Base-by-base conservation (phyloP, 2,329 filamentous ascomycete genomes). In the Anthostomella pinea region DNA sequence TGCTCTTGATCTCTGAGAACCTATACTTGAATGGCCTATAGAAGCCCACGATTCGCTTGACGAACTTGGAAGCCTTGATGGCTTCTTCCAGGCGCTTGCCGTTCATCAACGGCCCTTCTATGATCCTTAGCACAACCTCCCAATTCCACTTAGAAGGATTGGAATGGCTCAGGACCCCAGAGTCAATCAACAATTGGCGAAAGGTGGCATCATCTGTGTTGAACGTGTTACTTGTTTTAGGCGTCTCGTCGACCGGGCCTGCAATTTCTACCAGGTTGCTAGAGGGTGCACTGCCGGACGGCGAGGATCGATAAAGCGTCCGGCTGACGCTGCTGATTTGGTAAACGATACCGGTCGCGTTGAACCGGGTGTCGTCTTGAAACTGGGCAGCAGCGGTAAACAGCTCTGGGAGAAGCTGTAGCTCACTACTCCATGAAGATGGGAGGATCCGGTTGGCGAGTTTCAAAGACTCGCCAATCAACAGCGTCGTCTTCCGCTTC, bases 91-190 rank as follows among this genome's bases (percentile, higher is more conserved):
- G 73, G 8, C 93, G 78, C 62, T 95, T 96, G 1, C 90, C 84
- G 48, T 89, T 95, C 16, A 89, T 84, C 15, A 98, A 66, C 1
- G 94, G 93, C 0, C 93, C 94, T 58, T 97, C 91, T 22, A 98
- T 90, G 34, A 97, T 81, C 52, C 83, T 85, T 40, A 90, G 76
- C 26, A 98, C 89, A 23, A 95, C 71, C 44, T 95, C 88, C 93
- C 94, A 98, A 58, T 95, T 91, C 93, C 93, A 98, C 60, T 98
- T 98, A 24, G 81, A 73, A 55, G 86, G 95, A 51, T 95, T 96
- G 44, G 88, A 88, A 42, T 87, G 93, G 45, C 84, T 87, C 29
- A 97, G 69, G 2, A 98, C 88, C 36, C 88, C 82, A 4, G 87
- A 93, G 43, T 97, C 86, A 13, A 89, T 68, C 18, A 83, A 56